Conservation (phyloP, 2,329 filamentous ascomycete species). For the Stachybotrys elegans region DNA sequence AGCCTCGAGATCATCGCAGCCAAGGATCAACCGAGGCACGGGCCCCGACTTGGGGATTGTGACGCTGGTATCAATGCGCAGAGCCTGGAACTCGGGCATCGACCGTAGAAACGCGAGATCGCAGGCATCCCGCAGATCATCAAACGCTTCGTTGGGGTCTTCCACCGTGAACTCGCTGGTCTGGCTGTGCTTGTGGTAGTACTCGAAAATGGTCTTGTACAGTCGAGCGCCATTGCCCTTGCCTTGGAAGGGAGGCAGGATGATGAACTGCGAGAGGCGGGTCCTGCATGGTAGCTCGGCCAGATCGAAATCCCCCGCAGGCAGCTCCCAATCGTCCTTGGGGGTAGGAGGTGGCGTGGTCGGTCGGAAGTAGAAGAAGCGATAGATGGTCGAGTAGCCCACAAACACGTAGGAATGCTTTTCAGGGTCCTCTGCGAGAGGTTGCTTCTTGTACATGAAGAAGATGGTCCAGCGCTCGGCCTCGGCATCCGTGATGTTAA, state of each 20-base stretch:
- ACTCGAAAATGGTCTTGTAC: constrained; percentile 72
- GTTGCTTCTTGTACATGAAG: constrained; percentile 69
- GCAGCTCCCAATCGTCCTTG: constrained; percentile 37
- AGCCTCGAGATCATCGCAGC: constrained; percentile 47
- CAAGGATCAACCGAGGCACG: constrained; percentile 51
- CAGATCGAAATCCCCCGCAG: constrained; percentile 41
- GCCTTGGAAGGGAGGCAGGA: constrained; percentile 81
- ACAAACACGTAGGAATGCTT: constrained; percentile 70
- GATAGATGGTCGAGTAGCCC: constrained; percentile 87
- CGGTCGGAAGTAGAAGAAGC: constrained; percentile 65
- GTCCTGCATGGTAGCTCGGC: constrained; percentile 67
- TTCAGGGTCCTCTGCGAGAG: constrained; percentile 29
- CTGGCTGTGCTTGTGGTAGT: constrained; percentile 61
- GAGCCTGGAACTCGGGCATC: constrained; percentile 50
- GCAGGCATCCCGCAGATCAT: constrained; percentile 70
- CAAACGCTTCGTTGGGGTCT: constrained; percentile 84
- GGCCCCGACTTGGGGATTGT: constrained; percentile 42
- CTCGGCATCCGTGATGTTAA: constrained; percentile 44
- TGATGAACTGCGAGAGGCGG: constrained; percentile 87
- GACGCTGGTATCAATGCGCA: constrained; percentile 50
- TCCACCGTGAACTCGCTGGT: constrained; percentile 87
- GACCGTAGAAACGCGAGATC: constrained; percentile 63
- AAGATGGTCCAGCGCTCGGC: constrained; percentile 89
- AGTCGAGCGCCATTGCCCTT: constrained; percentile 74
- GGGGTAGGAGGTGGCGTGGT: constrained; percentile 38